Conservation (phyloP, 257 asterid species). For the Plantago elongata region DNA sequence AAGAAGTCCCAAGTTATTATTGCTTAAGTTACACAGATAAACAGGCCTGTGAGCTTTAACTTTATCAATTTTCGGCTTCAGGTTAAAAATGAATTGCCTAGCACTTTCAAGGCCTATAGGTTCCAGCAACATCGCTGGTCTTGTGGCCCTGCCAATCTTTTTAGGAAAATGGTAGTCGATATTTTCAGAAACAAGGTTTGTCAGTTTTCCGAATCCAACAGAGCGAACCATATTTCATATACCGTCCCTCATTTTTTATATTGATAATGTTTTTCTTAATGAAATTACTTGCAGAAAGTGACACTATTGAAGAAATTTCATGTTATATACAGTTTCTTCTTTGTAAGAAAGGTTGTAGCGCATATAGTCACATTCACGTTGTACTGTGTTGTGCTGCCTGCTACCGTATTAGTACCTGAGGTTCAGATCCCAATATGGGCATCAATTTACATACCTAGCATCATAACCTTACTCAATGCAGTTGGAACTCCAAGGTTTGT, state of each 20-base stretch:
- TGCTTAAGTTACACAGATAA: not conserved
- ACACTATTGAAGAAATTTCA: slow-evolving; percentile 76
- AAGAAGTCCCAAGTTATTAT: not conserved
- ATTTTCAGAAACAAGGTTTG: slow-evolving; percentile 73
- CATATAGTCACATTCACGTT: slow-evolving; percentile 76
- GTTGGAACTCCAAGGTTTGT: slow-evolving; percentile 86
- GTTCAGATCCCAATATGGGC: slow-evolving; percentile 92
- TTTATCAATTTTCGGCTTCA: slow-evolving; percentile 8
- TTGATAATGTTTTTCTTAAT: not conserved
- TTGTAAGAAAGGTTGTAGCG: slow-evolving; percentile 83
- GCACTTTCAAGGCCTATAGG: slow-evolving; percentile 89
- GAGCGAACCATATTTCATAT: not conserved
- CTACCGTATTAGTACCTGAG: slow-evolving; percentile 85
- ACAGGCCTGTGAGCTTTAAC: not conserved
- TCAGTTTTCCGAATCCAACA: not conserved
- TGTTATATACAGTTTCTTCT: slow-evolving; percentile 91
- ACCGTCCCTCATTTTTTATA: not conserved
- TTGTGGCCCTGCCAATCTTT: slow-evolving; percentile 95
- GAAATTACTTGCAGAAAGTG: slow-evolving; percentile 61
- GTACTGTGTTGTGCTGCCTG: slow-evolving; percentile 75
- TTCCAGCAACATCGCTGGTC: slow-evolving; percentile 99
- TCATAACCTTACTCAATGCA: slow-evolving; percentile 74
- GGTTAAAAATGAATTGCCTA: slow-evolving; percentile 95
- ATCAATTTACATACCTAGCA: slow-evolving; percentile 71
- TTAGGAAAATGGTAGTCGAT: slow-evolving; percentile 75